Evolutionary conservation across 306 rosid genomes (phyloP), one percentile per base, ranked within the genome.

Genomic region (Cicer judaicum): DNA sequence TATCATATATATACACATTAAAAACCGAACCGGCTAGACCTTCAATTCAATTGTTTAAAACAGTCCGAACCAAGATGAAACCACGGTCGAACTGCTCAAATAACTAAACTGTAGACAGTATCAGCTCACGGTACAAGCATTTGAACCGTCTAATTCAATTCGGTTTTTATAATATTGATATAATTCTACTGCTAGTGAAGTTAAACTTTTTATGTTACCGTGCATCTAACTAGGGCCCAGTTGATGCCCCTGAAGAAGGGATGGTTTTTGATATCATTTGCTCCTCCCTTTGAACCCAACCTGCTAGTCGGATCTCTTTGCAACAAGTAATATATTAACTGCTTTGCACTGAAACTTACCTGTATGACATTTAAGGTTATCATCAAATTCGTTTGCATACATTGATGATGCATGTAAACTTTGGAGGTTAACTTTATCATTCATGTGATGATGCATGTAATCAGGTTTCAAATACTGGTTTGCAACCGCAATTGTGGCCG

Each of bases 151-250:
- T 59, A 42, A 39, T 21, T 21, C 11, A 39, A 1, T 24, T 50
- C 21, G 19, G 19, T n/a, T 57, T 24, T 57, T 57, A 5, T 11
- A 57, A 57, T 15, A 24, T 57, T 4, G 64, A 57, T 34, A 54
- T 29, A 59, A 6, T 36, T 5, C 18, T 43, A 43, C 18, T 65
- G 18, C 4, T 66, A 21, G 1, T 46, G 6, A 44, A 43, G 18
- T 71, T 47, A 9, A n/a, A 34, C 64, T 10, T 57, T 1, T 7
- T 42, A 64, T 64, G 48, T 84, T 88, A 94, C 98, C 96, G 52
- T 81, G 92, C 88, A 83, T 61, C 98, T 92, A 80, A 94, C 87
- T 5, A 94, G 87, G 56, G 98, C 93, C 98, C 98, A 94, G 36
- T 87, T 91, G 84, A 90, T 40, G 57, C 96, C 95, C 16, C 87